Evolutionary conservation across 2,329 filamentous ascomycete species (phyloP), one percentile per base, ranked within the genome.

Genomic region (Clarireedia paspali): DNA sequence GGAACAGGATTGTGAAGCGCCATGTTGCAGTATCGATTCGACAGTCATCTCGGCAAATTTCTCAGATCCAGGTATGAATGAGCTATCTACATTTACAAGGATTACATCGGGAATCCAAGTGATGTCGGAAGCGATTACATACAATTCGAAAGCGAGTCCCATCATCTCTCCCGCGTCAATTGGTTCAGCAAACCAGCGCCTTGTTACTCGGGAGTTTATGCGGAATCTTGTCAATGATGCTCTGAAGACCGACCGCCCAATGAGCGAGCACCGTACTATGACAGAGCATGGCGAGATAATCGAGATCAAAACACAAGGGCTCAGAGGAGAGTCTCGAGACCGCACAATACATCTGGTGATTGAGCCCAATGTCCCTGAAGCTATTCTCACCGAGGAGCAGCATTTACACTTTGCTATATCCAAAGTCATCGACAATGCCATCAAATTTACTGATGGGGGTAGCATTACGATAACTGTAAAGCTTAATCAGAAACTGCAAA

Each of bases 361-460:
- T 34, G 66, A 65, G 15, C 44, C 61, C 10, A 71, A 71, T 53
- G 76, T 82, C 9, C 80, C 80, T 4, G 73, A 74, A 17, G 77
- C 74, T 1, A 77, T 82, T 56, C 73, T 80, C 48, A 63, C 66
- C 40, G 62, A 71, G 58, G 60, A 82, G 77, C 64, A 73, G 75
- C 62, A 75, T 79, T 30, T 82, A 72, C 42, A 79, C 73, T 66
- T 69, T 39, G 62, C 67, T 4, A 23, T 69, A 2, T 63, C 66
- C 38, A 70, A 69, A 51, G 73, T 83, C 14, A 74, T 81, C 36
- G 68, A 81, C 48, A 88, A 88, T 66, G 85, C 85, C 3, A 76
- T 87, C 63, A 88, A 88, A 66, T 88, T 88, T 64, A 88, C 85
- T 0, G 82, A 86, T 56, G 75, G 76, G 54, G 85, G 85, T 6